Percentiles rank a stretch among this genome's conserved stretches.
Evolutionary conservation across 495 filamentous ascomycete species (phyloP).

Genomic region (Neurospora tetraspora): DNA sequence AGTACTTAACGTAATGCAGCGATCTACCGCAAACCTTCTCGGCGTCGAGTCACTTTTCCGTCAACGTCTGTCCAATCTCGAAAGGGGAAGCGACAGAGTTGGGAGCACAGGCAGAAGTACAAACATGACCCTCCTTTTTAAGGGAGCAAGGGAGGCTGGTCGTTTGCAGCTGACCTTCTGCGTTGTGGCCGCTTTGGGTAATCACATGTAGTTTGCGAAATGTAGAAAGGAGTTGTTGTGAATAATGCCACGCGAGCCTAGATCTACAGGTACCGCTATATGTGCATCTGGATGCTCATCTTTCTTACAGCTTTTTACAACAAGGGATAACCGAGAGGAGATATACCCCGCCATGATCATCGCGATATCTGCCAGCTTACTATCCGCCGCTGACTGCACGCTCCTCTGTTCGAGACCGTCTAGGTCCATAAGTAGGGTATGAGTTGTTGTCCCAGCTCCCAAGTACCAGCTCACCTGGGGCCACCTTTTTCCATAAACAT

Average conservation of each 20-base stretch:
- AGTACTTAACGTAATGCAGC: not conserved
- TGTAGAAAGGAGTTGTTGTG: not conserved
- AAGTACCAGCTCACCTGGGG: not conserved
- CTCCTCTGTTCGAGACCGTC: not conserved
- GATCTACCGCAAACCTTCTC: not conserved
- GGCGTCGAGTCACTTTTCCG: not conserved
- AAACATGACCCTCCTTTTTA: not conserved
- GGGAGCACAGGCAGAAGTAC: not conserved
- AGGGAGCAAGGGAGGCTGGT: not conserved
- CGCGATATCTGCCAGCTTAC: not conserved
- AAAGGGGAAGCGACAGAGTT: not conserved
- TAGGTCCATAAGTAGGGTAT: not conserved
- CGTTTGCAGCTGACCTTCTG: not conserved
- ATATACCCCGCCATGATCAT: not conserved
- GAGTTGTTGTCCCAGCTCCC: not conserved
- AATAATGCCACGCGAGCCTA: not conserved
- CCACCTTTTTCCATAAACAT: not conserved
- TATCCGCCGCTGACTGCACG: not conserved
- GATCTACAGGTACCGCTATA: not conserved
- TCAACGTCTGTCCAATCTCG: not conserved
- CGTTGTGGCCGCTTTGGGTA: not conserved
- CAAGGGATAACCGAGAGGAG: not conserved
- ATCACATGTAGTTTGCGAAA: not conserved
- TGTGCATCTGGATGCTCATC: not conserved
- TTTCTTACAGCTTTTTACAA: not conserved